Conservation (phyloP, 228 moss, liverwort and hornwort species). For the Sphagnum magellanicum region DNA sequence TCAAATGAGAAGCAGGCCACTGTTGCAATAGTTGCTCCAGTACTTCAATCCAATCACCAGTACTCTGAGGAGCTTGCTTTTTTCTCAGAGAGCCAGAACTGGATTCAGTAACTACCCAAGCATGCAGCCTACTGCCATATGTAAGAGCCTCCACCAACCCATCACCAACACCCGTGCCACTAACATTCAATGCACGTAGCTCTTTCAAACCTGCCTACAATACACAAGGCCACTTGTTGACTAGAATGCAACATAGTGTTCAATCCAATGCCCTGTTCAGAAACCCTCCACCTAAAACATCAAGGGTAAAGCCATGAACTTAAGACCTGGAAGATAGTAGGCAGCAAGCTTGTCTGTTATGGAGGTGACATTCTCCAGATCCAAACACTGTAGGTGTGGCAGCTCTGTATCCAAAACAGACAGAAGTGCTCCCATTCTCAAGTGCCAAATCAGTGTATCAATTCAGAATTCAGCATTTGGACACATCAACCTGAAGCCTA, state of each 20-base stretch:
- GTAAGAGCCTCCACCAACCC: conserved; percentile 47
- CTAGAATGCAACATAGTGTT: neutral
- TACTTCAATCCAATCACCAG: neutral
- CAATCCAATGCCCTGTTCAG: no score
- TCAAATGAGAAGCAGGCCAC: conserved; percentile 42
- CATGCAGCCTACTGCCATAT: conserved; percentile 54
- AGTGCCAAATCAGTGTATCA: no score
- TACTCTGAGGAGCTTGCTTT: neutral
- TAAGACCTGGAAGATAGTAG: conserved; percentile 38
- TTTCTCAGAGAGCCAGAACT: neutral
- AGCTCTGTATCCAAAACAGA: conserved; percentile 29
- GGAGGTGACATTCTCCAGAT: conserved; percentile 49
- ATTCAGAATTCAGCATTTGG: no score
- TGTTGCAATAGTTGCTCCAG: conserved; percentile 22
- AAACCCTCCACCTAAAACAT: neutral
- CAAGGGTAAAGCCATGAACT: neutral
- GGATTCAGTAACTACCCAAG: conserved; percentile 39
- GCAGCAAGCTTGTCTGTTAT: conserved; percentile 35
- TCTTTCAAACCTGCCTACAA: conserved; percentile 33
- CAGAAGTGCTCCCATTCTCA: neutral
- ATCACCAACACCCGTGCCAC: conserved; percentile 50
- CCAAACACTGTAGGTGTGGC: conserved; percentile 44
- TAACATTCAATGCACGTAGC: conserved; percentile 53
- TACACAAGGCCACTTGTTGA: neutral
- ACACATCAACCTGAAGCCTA: no score